Conservation (phyloP, 106 monocot genomes). For the Allium fistulosum region DNA sequence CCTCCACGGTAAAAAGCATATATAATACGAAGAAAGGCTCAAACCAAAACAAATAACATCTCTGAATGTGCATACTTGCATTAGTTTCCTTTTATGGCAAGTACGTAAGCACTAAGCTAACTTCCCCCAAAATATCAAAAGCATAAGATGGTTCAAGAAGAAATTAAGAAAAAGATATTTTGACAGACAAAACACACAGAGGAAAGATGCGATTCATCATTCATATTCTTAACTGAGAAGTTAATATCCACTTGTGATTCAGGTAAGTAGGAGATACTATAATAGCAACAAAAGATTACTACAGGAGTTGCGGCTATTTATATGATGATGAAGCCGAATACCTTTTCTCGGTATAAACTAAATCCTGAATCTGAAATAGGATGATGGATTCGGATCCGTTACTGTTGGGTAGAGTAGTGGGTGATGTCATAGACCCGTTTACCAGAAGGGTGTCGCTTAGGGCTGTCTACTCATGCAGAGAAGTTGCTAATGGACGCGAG, state of each 20-base stretch:
- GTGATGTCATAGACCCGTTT: constrained; percentile 49
- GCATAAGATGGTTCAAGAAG: neutral
- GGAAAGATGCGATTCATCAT: neutral
- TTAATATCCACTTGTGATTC: neutral
- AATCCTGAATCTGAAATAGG: neutral
- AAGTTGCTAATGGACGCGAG: constrained; percentile 60
- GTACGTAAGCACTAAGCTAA: constrained; percentile 9
- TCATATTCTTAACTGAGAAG: neutral
- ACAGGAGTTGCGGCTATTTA: too few relatives aligned
- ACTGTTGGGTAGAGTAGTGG: constrained; percentile 43
- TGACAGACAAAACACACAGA: neutral
- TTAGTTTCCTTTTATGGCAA: constrained; percentile 6
- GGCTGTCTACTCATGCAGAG: constrained; percentile 26
- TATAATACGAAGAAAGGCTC: too few relatives aligned
- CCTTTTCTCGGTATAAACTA: neutral
- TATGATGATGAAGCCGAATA: neutral
- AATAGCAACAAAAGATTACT: too few relatives aligned
- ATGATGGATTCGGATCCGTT: constrained; percentile 40
- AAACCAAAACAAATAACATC: too few relatives aligned
- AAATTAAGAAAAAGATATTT: neutral
- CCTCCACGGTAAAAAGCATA: too few relatives aligned
- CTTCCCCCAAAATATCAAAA: neutral
- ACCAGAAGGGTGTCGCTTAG: constrained; percentile 16
- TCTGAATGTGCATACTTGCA: too few relatives aligned
- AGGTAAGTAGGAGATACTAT: neutral